These are phyloP conservation scores for Aspergillus ochraceus DNA, from an alignment of 2,329 filamentous ascomycete genomes.

Conservation along the genomic window DNA sequence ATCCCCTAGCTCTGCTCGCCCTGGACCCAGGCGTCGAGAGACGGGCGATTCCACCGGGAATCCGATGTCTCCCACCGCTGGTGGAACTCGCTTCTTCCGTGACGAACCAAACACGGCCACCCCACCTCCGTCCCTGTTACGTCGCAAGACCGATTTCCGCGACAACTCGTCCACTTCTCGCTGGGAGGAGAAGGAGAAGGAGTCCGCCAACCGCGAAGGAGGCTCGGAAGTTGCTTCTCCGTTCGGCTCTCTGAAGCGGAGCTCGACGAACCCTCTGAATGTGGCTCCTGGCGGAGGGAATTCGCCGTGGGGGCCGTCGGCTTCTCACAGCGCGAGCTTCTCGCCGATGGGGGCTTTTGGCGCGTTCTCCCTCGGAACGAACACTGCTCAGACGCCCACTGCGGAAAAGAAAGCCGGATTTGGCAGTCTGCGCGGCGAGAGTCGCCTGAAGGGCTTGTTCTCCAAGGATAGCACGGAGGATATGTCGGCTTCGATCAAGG, in stretches of 20 bases:
- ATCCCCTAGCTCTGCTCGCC: slow-evolving; percentile 72
- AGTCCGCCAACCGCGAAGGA: slow-evolving; percentile 44
- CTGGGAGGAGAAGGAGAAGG: slow-evolving; percentile 54
- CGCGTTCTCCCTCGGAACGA: slow-evolving; percentile 70
- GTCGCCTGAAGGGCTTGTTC: slow-evolving; percentile 81
- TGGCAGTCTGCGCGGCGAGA: slow-evolving; percentile 70
- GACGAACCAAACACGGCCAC: slow-evolving; percentile 57
- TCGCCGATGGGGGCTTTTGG: slow-evolving; percentile 84
- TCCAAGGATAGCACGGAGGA: slow-evolving; percentile 74
- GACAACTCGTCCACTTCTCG: slow-evolving; percentile 45
- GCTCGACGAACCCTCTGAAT: slow-evolving; percentile 55
- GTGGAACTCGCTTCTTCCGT: slow-evolving; percentile 47
- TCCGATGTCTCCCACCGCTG: slow-evolving; percentile 49
- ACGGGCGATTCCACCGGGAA: slow-evolving; percentile 69
- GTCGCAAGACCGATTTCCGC: slow-evolving; percentile 63
- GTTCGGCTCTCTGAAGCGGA: slow-evolving; percentile 58
- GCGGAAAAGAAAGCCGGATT: slow-evolving; percentile 71
- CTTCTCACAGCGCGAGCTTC: slow-evolving; percentile 62
- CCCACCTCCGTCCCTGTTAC: slow-evolving; percentile 60
- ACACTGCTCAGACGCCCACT: slow-evolving; percentile 53
- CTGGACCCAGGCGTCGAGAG: slow-evolving; percentile 77
- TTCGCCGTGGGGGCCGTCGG: slow-evolving; percentile 58
- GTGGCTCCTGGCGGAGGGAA: slow-evolving; percentile 48
- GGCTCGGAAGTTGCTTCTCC: slow-evolving; percentile 44
- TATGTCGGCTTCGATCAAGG: slow-evolving; percentile 51